Evolutionary conservation across 306 rosid species (phyloP).

Genomic region (Pyrus communis): DNA sequence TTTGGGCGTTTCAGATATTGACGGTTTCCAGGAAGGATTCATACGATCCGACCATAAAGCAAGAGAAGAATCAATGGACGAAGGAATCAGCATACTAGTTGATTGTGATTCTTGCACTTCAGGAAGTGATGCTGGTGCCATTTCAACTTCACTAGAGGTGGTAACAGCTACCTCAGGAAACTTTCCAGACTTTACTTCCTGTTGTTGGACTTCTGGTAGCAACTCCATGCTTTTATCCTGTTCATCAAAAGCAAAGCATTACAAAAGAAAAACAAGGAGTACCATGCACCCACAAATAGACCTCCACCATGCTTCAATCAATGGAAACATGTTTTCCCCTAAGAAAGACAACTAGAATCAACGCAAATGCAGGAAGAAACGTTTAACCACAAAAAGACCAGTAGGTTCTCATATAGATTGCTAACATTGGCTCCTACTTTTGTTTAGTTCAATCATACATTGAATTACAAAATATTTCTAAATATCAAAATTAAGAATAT

Average conservation of each 20-base stretch:
- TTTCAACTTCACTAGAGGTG: conserved; percentile 39
- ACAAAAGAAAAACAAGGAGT: background rate
- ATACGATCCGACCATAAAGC: conserved; percentile 29
- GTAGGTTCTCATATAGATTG: background rate
- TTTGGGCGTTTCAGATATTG: conserved; percentile 37
- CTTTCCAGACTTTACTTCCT: conserved; percentile 55
- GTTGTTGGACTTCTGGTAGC: conserved; percentile 77
- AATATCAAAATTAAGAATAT: background rate
- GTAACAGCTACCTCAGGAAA: conserved; percentile 30
- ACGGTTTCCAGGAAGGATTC: conserved; percentile 32
- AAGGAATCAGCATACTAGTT: conserved; percentile 69
- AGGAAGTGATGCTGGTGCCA: conserved; percentile 33
- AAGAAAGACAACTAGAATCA: background rate
- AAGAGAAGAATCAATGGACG: conserved; percentile 32
- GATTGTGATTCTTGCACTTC: conserved; percentile 37
- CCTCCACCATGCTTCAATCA: background rate
- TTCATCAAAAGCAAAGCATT: conserved; percentile 25
- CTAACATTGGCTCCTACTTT: background rate
- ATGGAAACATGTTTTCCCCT: background rate
- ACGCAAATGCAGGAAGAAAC: background rate
- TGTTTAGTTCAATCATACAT: background rate
- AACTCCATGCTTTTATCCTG: conserved; percentile 84
- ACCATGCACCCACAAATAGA: background rate
- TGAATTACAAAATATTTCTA: background rate
- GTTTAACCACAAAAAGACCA: background rate